These are phyloP conservation scores for Rosa multiflora DNA, from an alignment of 306 rosid species.

Conservation along the genomic window DNA sequence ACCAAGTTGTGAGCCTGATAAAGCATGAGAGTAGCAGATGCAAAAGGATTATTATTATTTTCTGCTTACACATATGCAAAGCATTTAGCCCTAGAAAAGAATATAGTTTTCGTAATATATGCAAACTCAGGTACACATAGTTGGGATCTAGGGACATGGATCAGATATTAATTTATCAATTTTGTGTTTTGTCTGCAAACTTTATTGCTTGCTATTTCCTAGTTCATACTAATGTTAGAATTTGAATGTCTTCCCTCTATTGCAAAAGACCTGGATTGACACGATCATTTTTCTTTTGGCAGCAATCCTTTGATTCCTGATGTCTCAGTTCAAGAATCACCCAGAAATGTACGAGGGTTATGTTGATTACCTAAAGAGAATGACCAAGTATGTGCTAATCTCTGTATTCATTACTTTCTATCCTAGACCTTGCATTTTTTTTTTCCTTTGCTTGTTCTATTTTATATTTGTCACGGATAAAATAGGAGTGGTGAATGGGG, in stretches of 20 bases:
- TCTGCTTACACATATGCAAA: not conserved
- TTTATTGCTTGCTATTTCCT: not conserved
- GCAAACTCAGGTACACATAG: not conserved
- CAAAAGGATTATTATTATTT: not conserved
- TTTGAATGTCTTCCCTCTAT: not conserved
- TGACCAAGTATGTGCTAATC: conserved; percentile 65
- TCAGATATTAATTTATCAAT: not conserved
- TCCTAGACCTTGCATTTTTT: conserved; percentile 9
- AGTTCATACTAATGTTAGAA: not conserved
- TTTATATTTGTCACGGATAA: conserved; percentile 30
- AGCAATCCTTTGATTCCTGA: conserved; percentile 47
- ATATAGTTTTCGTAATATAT: too few species aligned
- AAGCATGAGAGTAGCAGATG: not conserved
- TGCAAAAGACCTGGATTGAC: not conserved
- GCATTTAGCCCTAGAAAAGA: not conserved
- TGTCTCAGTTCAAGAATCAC: conserved; percentile 53
- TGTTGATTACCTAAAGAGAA: conserved; percentile 71
- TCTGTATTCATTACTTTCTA: conserved; percentile 6
- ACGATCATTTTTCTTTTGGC: conserved; percentile 26
- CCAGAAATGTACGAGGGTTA: conserved; percentile 66
- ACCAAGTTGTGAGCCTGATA: not conserved
- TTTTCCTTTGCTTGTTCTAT: conserved; percentile 17
- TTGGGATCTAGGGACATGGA: not conserved
- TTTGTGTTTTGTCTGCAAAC: not conserved
- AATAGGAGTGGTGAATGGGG: conserved; percentile 64